phyloP scores from a whole-genome alignment of 1,284 basidiomycete genomes.

The Apiotrichum veenhuisii region DNA sequence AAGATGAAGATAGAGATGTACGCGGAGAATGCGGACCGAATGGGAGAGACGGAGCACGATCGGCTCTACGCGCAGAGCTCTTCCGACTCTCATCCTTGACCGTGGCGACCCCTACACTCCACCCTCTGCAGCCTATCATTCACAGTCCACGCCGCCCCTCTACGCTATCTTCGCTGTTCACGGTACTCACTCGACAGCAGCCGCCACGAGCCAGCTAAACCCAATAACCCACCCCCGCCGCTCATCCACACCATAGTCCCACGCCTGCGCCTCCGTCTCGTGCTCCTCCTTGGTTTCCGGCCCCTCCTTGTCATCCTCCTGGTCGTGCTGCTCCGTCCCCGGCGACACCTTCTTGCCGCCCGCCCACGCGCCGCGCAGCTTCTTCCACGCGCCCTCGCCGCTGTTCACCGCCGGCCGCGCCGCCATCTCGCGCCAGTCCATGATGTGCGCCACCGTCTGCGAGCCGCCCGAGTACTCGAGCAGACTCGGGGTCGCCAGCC shows the following conservation, averaged over 20 bases:
- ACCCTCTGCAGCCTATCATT: too few relatives aligned
- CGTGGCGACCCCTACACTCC: too few relatives aligned
- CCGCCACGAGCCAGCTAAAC: constrained; percentile 73
- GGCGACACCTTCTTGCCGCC: constrained; percentile 40
- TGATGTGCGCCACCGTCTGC: constrained; percentile 54
- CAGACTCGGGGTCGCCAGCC: constrained; percentile 69
- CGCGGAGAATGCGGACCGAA: too few relatives aligned
- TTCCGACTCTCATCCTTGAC: too few relatives aligned
- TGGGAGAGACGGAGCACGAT: too few relatives aligned
- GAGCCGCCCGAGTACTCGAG: constrained; percentile 68
- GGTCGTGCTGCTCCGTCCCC: not conserved
- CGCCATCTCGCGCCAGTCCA: constrained; percentile 96
- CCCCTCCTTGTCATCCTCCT: not conserved
- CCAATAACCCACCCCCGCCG: constrained; percentile 82
- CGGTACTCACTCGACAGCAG: constrained; percentile 67
- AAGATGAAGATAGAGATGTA: too few relatives aligned
- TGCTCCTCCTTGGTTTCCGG: not conserved
- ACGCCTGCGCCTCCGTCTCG: constrained; percentile 30
- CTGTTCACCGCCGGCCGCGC: constrained; percentile 63
- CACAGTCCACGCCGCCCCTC: not conserved
- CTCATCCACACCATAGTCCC: constrained; percentile 60
- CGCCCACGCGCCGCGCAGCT: constrained; percentile 49
- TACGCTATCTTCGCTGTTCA: too few relatives aligned
- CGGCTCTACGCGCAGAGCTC: too few relatives aligned
- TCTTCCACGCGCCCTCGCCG: constrained; percentile 58